Evolutionary conservation across 2,329 filamentous ascomycete species (phyloP), one percentile per base, ranked within the genome.

Genomic region (Botrytis aclada): DNA sequence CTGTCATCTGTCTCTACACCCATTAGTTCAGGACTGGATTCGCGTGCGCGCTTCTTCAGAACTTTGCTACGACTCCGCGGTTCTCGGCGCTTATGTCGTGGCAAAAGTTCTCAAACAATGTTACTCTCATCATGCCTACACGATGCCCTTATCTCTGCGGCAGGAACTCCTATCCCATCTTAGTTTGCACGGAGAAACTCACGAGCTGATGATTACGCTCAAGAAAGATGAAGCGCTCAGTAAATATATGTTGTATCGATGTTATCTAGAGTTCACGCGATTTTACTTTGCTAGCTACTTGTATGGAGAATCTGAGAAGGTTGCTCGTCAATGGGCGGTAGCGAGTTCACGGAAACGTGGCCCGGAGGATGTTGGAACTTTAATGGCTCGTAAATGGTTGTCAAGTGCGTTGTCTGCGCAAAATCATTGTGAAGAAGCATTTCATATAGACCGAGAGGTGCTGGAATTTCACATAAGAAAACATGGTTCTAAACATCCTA

Each of bases 1-100:
- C 43, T 74, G 73, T 14, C 75, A 76, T 32, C 70, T 78, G 34
- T 73, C 74, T 20, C 51, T 78, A 9, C 77, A 79, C 47, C 76
- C 78, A 16, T 69, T 78, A 10, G 73, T 78, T 37, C 66, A 62
- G 66, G 77, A 78, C 34, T 79, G 78, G 77, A 75, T 79, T 32
- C 73, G 74, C 7, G 47, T 79, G 18, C 69, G 78, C 16, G 70
- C 69, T 25, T 58, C 54, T 18, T 16, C 39, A 4, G 58, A 74
- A 56, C 39, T 69, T 22, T 72, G 54, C 37, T 54, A 34, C 12
- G 58, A 74, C 25, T 76, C 72, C 20, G 65, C 60, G 12, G 43
- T 70, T 47, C 4, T 56, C 51, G 60, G 73, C 34, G 39, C 64
- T 9, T 22, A 73, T 41, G 47, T 75, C 47, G 20, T 76, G 18